phyloP scores from a whole-genome alignment of 2,329 filamentous ascomycete species.

The Xylaria sp. region DNA sequence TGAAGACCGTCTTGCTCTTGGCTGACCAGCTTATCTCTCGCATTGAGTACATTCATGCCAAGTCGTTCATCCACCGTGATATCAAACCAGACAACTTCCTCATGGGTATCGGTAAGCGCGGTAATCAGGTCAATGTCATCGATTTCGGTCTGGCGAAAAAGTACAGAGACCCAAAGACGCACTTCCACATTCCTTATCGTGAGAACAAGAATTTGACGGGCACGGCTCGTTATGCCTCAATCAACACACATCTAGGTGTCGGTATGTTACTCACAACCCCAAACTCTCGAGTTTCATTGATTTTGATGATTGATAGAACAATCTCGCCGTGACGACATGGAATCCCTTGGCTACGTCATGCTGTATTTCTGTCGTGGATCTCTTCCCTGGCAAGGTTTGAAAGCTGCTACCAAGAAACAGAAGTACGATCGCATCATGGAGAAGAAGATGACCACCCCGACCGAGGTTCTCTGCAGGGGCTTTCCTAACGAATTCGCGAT shows the following conservation, averaged over 20 bases:
- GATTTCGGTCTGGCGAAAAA: constrained; percentile 99
- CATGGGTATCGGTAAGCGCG: constrained; percentile 98
- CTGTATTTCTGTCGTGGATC: constrained; percentile 99
- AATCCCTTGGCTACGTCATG: constrained; percentile 99
- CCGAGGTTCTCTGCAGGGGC: constrained; percentile 97
- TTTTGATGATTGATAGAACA: constrained; percentile 73
- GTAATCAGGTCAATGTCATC: constrained; percentile 99
- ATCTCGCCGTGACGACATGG: constrained; percentile 99
- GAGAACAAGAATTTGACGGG: constrained; percentile 99
- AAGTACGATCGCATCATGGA: constrained; percentile 99
- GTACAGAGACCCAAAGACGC: constrained; percentile 99
- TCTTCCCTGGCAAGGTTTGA: constrained; percentile 97
- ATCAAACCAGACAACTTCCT: constrained; percentile 99
- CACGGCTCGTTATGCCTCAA: constrained; percentile 97
- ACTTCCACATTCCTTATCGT: constrained; percentile 99
- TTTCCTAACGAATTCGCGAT: constrained; percentile 99
- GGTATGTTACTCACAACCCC: constrained; percentile 62
- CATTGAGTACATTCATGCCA: constrained; percentile 99
- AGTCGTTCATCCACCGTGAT: constrained; percentile 99
- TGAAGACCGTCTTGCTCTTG: constrained; percentile 96
- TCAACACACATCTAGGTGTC: constrained; percentile 98
- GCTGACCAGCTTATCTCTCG: constrained; percentile 99
- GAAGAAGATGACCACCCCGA: constrained; percentile 99
- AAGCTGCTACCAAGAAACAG: constrained; percentile 99
- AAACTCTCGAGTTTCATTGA: background rate